Evolutionary conservation across 1,284 basidiomycete genomes (phyloP), one percentile per base, ranked within the genome.

Genomic region (Cystobasidium pallidum): DNA sequence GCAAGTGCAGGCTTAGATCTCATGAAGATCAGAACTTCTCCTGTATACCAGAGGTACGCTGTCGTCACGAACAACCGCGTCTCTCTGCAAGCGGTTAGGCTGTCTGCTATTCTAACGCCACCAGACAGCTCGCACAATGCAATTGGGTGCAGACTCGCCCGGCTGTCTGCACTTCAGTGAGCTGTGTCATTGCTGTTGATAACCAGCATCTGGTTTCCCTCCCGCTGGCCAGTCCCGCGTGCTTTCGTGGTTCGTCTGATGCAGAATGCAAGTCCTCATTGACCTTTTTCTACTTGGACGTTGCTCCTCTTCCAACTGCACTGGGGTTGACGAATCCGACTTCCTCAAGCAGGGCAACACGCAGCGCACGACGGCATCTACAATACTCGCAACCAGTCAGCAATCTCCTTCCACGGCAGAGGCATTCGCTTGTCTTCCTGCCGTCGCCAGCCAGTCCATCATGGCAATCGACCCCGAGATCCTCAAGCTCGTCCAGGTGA

Each of bases 401-500:
- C 7, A 28, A 36, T 30, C 4, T 30, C 15, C 36, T 34, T 41
- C 13, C 34, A n/a, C 26, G 54, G 45, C 68, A 71, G 68, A 71
- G 68, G 51, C 68, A 71, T 71, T 71, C 34, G 49, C 59, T 71
- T 71, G 68, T 55, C 68, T 71, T 47, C 26, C 68, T 71, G 68
- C 41, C 45, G 24, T 34, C 45, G n/a, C n/a, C n/a, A n/a, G n/a
- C 26, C 19, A 39, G 4, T 47, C 64, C 24, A 58, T 34, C 13
- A 71, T 71, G 68, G 59, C 68, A 30, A 49, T 63, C 61, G 68
- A 71, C 59, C 59, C 45, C 4, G 61, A 70, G 43, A 68, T 70
- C 21, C 73, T 57, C 52, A 52, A 28, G 61, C 88, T 99, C 76
- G 91, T 95, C 74, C 93, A 96, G 81, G 89, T 92, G 83, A 92